Evolutionary conservation across 192 early-diverging fungal genomes (phyloP).

Genomic region (Diversispora epigaea): DNA sequence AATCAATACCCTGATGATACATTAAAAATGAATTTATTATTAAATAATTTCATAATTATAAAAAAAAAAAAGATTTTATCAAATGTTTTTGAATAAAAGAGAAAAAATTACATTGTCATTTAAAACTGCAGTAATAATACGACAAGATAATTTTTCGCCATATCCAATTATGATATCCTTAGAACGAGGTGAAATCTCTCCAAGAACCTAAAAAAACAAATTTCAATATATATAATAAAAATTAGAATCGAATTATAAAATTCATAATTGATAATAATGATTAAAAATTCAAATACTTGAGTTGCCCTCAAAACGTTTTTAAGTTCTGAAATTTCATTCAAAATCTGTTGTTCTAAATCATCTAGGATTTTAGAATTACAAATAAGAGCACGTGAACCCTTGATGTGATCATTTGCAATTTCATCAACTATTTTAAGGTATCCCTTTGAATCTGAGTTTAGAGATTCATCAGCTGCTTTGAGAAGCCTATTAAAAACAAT

Average conservation of each 20-base stretch:
- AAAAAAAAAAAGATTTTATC: neutral
- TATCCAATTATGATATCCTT: conserved; percentile 91
- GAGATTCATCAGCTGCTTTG: conserved; percentile 68
- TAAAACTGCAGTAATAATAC: conserved; percentile 83
- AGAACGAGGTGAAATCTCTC: conserved; percentile 95
- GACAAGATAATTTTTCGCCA: conserved; percentile 93
- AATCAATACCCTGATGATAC: conserved; percentile 65
- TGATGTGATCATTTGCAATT: conserved; percentile 80
- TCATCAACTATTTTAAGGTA: conserved; percentile 78
- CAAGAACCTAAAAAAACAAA: conserved; percentile 63
- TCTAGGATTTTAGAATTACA: conserved; percentile 48
- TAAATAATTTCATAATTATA: neutral
- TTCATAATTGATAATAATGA: too few species aligned
- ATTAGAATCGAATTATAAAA: neutral
- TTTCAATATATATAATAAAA: neutral
- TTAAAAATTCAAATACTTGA: conserved; percentile 51
- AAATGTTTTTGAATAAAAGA: neutral
- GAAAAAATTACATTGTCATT: conserved; percentile 52
- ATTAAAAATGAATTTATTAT: neutral
- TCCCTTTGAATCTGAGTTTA: conserved; percentile 66
- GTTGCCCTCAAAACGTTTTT: conserved; percentile 88
- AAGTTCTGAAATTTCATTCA: conserved; percentile 75
- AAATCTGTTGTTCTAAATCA: conserved; percentile 61
- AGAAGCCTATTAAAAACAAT: conserved; percentile 50
- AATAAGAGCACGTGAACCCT: conserved; percentile 62